phyloP scores from a whole-genome alignment of 352 stramenopile species.

The Phytophthora constricta region DNA sequence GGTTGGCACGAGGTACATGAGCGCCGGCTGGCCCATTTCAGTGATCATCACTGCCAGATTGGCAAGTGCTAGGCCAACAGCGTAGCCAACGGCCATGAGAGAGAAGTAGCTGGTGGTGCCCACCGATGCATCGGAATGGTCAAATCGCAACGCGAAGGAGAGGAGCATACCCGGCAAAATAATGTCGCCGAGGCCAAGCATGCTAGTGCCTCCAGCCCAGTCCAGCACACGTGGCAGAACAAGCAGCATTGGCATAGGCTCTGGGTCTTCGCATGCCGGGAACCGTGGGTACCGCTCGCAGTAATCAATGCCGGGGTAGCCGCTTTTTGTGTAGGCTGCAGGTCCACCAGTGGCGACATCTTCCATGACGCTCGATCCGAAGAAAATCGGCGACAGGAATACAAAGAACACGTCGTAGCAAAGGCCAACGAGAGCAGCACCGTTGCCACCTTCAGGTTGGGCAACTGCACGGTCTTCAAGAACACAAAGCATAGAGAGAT shows the following conservation, averaged over 20 bases:
- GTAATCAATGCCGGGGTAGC: slow-evolving; percentile 77
- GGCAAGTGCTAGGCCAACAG: slow-evolving; percentile 91
- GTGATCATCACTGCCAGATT: slow-evolving; percentile 95
- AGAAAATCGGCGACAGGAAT: slow-evolving; percentile 92
- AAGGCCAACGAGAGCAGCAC: slow-evolving; percentile 91
- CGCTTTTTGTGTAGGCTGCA: slow-evolving; percentile 68
- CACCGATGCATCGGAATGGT: slow-evolving; percentile 59
- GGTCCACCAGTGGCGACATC: slow-evolving; percentile 92
- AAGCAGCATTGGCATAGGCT: slow-evolving; percentile 95
- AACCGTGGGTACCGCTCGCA: slow-evolving; percentile 75
- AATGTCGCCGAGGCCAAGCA: slow-evolving; percentile 97
- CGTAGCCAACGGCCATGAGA: slow-evolving; percentile 91
- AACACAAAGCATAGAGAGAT: slow-evolving; percentile 94
- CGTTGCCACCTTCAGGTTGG: slow-evolving; percentile 90
- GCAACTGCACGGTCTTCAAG: slow-evolving; percentile 90
- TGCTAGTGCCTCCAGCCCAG: slow-evolving; percentile 91
- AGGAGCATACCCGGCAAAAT: slow-evolving; percentile 95
- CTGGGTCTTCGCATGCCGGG: slow-evolving; percentile 74
- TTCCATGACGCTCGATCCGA: slow-evolving; percentile 93
- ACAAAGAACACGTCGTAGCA: slow-evolving; percentile 98
- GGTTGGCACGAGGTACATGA: slow-evolving; percentile 96
- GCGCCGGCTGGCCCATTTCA: slow-evolving; percentile 93
- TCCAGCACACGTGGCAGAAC: slow-evolving; percentile 92
- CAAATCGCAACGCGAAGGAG: slow-evolving; percentile 92
- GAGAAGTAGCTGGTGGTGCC: slow-evolving; percentile 83